Evolutionary conservation across 1,284 basidiomycete species (phyloP).

Genomic region (Tremellales sp.): DNA sequence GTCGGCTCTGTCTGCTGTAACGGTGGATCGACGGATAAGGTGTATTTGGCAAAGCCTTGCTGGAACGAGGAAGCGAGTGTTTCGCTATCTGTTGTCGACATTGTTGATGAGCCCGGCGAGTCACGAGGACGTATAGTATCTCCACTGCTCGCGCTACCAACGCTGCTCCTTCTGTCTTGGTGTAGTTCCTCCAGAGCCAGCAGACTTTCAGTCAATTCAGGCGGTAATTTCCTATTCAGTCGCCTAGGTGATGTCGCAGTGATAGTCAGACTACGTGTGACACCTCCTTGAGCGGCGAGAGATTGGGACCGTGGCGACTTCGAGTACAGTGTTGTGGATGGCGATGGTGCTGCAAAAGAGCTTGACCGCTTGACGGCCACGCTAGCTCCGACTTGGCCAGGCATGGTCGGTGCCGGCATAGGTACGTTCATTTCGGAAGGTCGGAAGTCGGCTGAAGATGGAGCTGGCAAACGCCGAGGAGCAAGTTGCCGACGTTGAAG

Average conservation of each 20-base stretch:
- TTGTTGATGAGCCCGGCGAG: background rate
- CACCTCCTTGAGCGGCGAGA: too few species aligned
- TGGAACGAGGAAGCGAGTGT: background rate
- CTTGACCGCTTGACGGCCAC: too few species aligned
- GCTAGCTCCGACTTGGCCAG: too few species aligned
- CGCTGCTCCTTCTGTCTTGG: background rate
- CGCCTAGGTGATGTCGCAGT: constrained; percentile 1
- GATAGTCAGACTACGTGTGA: too few species aligned
- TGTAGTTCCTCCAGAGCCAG: constrained; percentile 15
- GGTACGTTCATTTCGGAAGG: too few species aligned
- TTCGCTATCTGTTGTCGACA: background rate
- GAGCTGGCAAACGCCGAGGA: too few species aligned
- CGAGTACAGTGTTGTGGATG: too few species aligned
- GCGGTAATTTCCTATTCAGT: constrained; percentile 29
- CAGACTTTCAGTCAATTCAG: constrained; percentile 29
- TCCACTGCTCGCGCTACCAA: background rate
- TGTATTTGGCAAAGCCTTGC: constrained; percentile 1
- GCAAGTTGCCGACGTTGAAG: too few species aligned
- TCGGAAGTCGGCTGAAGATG: too few species aligned
- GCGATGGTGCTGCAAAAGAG: too few species aligned
- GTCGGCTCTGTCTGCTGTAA: background rate
- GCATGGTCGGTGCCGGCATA: too few species aligned
- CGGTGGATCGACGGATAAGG: background rate
- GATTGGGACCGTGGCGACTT: too few species aligned
- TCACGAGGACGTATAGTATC: background rate